Evolutionary conservation across 2,329 filamentous ascomycete species (phyloP).

Genomic region (Pseudocercospora vitis): DNA sequence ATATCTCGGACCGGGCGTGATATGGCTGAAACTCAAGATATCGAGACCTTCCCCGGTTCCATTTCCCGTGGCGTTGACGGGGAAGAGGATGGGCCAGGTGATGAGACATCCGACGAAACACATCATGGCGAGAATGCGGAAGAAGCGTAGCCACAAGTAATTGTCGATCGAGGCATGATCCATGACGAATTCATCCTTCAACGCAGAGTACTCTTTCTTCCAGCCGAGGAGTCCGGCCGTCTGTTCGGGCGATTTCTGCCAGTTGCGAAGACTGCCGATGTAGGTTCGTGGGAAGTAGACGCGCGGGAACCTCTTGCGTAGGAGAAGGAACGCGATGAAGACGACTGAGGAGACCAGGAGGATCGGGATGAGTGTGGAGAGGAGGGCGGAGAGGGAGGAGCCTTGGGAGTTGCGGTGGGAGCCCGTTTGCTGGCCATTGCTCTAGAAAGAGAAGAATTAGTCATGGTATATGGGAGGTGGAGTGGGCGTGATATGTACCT

Average conservation of each 20-base stretch:
- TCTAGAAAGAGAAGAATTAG: too few relatives aligned
- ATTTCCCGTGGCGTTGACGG: constrained; percentile 45
- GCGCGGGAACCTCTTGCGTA: constrained; percentile 44
- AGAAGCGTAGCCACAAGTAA: constrained; percentile 50
- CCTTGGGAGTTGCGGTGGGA: constrained; percentile 13
- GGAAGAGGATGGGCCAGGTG: constrained; percentile 50
- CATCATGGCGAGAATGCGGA: constrained; percentile 45
- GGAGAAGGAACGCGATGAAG: constrained; percentile 48
- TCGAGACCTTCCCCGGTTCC: constrained; percentile 27
- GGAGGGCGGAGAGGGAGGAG: constrained; percentile 51
- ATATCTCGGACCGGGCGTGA: constrained; percentile 42
- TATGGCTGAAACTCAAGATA: constrained; percentile 40
- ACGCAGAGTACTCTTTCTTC: constrained; percentile 39
- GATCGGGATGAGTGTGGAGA: constrained; percentile 52
- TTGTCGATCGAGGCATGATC: constrained; percentile 49
- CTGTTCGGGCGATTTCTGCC: constrained; percentile 50
- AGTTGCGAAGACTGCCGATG: constrained; percentile 31
- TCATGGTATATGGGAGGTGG: neutral
- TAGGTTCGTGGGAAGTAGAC: constrained; percentile 41
- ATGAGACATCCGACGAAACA: constrained; percentile 47
- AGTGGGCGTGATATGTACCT: neutral
- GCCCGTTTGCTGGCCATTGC: constrained; percentile 2
- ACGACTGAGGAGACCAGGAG: constrained; percentile 47
- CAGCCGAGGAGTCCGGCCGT: constrained; percentile 52
- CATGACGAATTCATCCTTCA: constrained; percentile 45